Conservation (phyloP, 495 filamentous ascomycete species). For the Talaromyces stipitatus region DNA sequence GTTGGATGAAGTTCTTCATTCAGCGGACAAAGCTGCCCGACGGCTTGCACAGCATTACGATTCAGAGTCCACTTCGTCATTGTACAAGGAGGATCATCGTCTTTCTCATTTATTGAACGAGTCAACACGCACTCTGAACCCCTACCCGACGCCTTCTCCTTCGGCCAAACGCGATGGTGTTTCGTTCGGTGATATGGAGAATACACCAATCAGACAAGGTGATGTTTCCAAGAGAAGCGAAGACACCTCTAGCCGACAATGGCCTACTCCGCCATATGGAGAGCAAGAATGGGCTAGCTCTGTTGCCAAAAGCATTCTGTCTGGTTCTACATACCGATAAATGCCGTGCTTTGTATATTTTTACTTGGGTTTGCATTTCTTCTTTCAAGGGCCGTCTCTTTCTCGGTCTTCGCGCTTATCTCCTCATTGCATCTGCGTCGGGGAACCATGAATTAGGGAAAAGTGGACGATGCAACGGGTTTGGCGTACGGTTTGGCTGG, state of each 20-base stretch:
- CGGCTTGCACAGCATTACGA: slow-evolving; percentile 44
- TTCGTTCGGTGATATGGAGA: slow-evolving; percentile 54
- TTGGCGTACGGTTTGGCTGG: slow-evolving; percentile 4
- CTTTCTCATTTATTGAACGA: slow-evolving; percentile 47
- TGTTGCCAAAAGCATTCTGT: slow-evolving; percentile 68
- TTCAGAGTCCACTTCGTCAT: slow-evolving; percentile 28
- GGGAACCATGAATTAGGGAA: background rate
- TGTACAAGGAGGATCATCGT: slow-evolving; percentile 30
- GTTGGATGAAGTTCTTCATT: slow-evolving; percentile 69
- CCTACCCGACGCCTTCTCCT: slow-evolving; percentile 87
- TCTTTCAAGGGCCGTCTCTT: background rate
- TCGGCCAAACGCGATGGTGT: slow-evolving; percentile 73
- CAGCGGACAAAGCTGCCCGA: slow-evolving; percentile 48
- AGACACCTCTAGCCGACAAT: slow-evolving; percentile 55
- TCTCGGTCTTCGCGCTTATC: background rate
- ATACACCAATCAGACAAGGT: slow-evolving; percentile 39
- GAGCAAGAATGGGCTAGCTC: slow-evolving; percentile 86
- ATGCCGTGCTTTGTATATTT: background rate
- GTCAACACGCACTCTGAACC: slow-evolving; percentile 48
- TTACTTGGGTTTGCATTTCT: background rate
- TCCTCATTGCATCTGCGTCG: background rate
- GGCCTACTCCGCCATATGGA: slow-evolving; percentile 93
- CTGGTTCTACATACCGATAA: slow-evolving; percentile 45
- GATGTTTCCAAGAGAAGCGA: slow-evolving; percentile 53
- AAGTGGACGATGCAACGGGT: background rate